Evolutionary conservation across 257 asterid species (phyloP).

Genomic region (Thymus mandschuricus): DNA sequence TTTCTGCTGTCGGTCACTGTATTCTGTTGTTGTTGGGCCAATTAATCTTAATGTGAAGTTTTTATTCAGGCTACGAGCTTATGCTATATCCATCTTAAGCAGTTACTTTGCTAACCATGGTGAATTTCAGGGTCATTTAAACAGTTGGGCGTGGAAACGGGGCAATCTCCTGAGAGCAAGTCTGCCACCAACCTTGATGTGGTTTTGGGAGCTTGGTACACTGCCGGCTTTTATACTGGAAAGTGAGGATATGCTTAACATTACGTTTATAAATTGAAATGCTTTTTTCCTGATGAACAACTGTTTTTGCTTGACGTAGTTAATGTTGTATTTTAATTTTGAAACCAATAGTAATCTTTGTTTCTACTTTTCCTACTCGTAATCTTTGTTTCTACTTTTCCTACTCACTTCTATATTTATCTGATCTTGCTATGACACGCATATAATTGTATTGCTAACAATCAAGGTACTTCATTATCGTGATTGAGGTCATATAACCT

Average conservation of each 20-base stretch:
- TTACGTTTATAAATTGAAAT: conserved; percentile 7
- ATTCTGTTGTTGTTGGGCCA: not conserved
- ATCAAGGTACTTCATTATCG: too few species aligned
- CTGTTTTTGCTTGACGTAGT: not conserved
- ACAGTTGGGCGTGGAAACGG: conserved; percentile 25
- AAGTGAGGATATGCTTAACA: conserved; percentile 50
- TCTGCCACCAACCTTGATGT: conserved; percentile 53
- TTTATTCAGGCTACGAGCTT: not conserved
- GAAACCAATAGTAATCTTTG: not conserved
- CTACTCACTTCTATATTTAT: too few species aligned
- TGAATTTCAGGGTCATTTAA: conserved; percentile 48
- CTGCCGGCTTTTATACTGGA: conserved; percentile 81
- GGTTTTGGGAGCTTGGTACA: conserved; percentile 45
- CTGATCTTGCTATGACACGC: too few species aligned
- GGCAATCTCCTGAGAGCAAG: conserved; percentile 37
- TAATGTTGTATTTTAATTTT: not conserved
- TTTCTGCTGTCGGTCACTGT: not conserved
- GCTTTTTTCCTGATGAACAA: not conserved
- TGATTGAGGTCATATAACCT: too few species aligned
- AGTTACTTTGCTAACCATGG: conserved; percentile 12
- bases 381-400: not conserved
- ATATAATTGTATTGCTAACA: too few species aligned
- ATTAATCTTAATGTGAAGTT: not conserved
- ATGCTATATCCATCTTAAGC: not conserved
- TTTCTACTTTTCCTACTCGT: not conserved